phyloP scores from a whole-genome alignment of 495 filamentous ascomycete species.

The Patellaria atrata region DNA sequence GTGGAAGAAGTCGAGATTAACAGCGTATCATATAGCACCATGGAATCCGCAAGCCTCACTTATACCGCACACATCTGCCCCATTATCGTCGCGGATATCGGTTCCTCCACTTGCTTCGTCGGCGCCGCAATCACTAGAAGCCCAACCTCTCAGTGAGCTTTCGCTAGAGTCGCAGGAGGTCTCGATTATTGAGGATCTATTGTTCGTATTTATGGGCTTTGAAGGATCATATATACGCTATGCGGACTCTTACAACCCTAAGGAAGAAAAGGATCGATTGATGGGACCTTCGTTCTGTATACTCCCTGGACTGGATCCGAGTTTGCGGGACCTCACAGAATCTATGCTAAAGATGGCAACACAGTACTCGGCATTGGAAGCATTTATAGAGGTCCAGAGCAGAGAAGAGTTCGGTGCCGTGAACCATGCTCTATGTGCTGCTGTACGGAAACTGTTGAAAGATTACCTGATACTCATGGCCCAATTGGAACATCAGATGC shows the following conservation, averaged over 20 bases:
- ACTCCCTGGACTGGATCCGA: slow-evolving; percentile 74
- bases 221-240: slow-evolving; percentile 95
- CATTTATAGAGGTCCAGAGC: slow-evolving; percentile 87
- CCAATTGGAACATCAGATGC: slow-evolving; percentile 80
- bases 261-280: slow-evolving; percentile 70
- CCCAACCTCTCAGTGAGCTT: slow-evolving; percentile 54
- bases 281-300: slow-evolving; percentile 69
- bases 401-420: slow-evolving; percentile 90
- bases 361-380: slow-evolving; percentile 77
- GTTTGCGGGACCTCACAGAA: slow-evolving; percentile 68
- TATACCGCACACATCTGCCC: slow-evolving; percentile 73
- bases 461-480: slow-evolving; percentile 88
- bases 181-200: slow-evolving; percentile 72
- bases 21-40: slow-evolving; percentile 32
- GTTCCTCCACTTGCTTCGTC: slow-evolving; percentile 62
- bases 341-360: slow-evolving; percentile 94
- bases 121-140: slow-evolving; percentile 56
- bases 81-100: slow-evolving; percentile 74
- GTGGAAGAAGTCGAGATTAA: slow-evolving; percentile 1
- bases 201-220: slow-evolving; percentile 97
- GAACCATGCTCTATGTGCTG: slow-evolving; percentile 87
- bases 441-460: slow-evolving; percentile 77
- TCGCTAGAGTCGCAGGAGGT: slow-evolving; percentile 70
- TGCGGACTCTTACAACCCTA: slow-evolving; percentile 62
- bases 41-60: slow-evolving; percentile 80